Base-by-base conservation (phyloP, 1,139 yeast species). In the Saccharomyces hybrid region DNA sequence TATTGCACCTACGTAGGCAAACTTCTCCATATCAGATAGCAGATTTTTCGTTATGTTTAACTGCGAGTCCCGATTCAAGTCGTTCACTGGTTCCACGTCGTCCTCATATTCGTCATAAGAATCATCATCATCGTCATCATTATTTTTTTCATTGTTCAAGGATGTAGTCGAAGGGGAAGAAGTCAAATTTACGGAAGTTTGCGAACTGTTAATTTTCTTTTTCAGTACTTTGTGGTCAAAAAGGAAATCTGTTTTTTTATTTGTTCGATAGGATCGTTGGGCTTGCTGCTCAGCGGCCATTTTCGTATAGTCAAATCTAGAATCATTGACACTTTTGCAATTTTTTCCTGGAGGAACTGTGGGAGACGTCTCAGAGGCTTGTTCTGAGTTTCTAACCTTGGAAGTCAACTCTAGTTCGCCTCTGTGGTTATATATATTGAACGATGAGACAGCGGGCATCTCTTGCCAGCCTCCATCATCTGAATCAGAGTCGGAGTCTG, bases 261-360 rank as follows among this genome's bases (percentile, higher is more conserved):
- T 93, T 55, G 91, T 79, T 55, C 79, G 82, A 23, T 83, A 77
- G 59, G 87, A 88, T 60, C 83, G 82, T 27, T 84, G 86, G 41
- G 95, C 95, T 67, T 93, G 98, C 56, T 81, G 86, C 63, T 90
- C 96, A 2, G 86, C 87, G 47, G 91, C 90, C 11, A 95, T 86
- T 63, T 95, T 84, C 1, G 99, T 93, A 66, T 95, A 93, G 0
- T 96, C 97, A 54, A 77, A 73, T 57, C 64, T 70, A 0, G 73
- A 70, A 2, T 71, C 73, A 28, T 66, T 61, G 32, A 61, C 57
- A 27, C 59, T 60, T 13, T 54, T 56, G 31, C 49, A 52, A 11
- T 42, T 47, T 26, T 42, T 32, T 16, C 32, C 50, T 31, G 20
- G 50, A 52, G 26, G 50, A 53, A 44, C 53, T 56, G 49, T 54